A percentile compares a stretch with the other conserved stretches of the same genome.
Conservation (phyloP, 1,284 basidiomycete genomes). For the Ustilago xerochloae region DNA sequence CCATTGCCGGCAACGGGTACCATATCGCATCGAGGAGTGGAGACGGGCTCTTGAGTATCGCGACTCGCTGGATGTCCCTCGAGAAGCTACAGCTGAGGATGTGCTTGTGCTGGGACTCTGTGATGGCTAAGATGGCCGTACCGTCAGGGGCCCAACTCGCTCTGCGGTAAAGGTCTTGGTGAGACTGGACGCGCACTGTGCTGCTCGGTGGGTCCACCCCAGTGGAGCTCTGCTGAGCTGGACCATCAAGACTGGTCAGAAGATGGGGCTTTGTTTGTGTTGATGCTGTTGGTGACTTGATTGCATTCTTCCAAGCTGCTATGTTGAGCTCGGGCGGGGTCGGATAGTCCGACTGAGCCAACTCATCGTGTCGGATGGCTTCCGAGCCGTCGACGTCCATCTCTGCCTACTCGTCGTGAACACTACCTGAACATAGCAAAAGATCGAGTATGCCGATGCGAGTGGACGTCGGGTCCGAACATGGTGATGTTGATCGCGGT, state of each 20-base stretch:
- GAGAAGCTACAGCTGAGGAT: constrained; percentile 10
- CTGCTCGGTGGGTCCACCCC: too few species aligned
- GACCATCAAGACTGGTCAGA: not conserved
- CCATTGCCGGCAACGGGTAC: constrained; percentile 48
- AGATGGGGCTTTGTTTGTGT: not conserved
- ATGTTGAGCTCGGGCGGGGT: constrained; percentile 29
- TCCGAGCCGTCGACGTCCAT: constrained; percentile 13
- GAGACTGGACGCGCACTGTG: not conserved
- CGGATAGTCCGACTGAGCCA: constrained; percentile 17
- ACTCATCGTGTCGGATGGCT: not conserved
- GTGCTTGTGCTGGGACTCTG: constrained; percentile 49
- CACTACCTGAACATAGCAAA: not conserved
- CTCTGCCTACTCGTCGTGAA: not conserved
- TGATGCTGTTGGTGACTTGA: not conserved
- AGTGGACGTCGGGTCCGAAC: not conserved
- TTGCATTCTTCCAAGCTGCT: constrained; percentile 2
- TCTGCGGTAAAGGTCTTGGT: constrained; percentile 35
- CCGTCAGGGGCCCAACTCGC: constrained; percentile 54
- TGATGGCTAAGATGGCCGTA: constrained; percentile 40
- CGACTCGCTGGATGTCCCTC: not conserved
- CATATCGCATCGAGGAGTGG: constrained; percentile 54
- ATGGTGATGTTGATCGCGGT: too few species aligned
- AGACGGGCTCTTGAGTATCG: constrained; percentile 21
- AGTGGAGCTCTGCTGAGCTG: not conserved
- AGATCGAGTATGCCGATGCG: not conserved